phyloP scores from a whole-genome alignment of 768 basidiomycete species.

The Cyclocybe aegerita region DNA sequence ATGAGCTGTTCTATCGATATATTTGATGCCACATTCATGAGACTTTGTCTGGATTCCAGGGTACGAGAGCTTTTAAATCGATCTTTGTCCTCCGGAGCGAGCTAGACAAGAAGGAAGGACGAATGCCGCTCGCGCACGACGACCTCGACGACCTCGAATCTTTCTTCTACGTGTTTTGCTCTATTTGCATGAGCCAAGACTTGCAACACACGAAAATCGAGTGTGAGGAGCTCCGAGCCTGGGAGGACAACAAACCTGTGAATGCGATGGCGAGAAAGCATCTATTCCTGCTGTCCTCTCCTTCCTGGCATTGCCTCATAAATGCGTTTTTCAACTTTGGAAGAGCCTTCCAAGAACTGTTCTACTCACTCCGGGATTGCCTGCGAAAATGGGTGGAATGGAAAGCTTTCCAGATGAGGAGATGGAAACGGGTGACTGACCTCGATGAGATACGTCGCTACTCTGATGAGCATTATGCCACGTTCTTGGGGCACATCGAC shows the following conservation, averaged over 20 bases:
- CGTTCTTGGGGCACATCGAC: slow-evolving; percentile 3
- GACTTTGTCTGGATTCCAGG: neutral
- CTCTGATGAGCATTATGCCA: neutral
- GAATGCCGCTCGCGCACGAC: slow-evolving; percentile 2
- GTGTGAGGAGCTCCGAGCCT: neutral
- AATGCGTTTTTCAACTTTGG: too few relatives aligned
- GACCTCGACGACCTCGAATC: slow-evolving; percentile 15
- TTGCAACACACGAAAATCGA: neutral
- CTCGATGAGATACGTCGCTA: neutral
- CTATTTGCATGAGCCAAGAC: slow-evolving; percentile 3
- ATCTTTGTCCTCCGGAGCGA: slow-evolving; percentile 4
- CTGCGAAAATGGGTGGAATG: neutral
- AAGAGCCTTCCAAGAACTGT: too few relatives aligned
- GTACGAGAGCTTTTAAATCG: slow-evolving; percentile 12
- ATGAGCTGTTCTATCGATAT: neutral
- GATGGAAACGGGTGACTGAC: neutral
- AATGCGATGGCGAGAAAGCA: neutral
- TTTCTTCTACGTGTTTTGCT: slow-evolving; percentile 8
- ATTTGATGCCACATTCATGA: neutral
- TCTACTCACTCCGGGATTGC: too few relatives aligned
- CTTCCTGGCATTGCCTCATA: too few relatives aligned
- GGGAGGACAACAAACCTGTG: neutral
- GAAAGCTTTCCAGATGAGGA: neutral
- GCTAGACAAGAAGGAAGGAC: neutral
- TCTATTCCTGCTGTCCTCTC: too few relatives aligned